phyloP scores from a whole-genome alignment of 768 basidiomycete genomes.

The Cystofilobasidium capitatum region DNA sequence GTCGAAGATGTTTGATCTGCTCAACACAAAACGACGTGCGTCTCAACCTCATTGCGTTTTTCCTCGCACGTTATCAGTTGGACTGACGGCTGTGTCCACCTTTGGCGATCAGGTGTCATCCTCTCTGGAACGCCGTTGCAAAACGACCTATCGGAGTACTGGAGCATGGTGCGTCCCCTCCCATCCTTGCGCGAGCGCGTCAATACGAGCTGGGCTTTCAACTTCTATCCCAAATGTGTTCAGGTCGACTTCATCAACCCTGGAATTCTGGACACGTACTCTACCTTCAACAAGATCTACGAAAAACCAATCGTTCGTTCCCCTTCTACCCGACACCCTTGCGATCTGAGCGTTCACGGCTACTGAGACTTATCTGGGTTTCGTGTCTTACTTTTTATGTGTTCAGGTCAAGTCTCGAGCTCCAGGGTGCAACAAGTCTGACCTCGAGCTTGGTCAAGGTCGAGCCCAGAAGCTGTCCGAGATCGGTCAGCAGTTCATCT shows the following conservation, averaged over 20 bases:
- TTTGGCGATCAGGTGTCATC: conserved; percentile 37
- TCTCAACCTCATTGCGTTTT: not conserved
- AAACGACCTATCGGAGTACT: conserved; percentile 90
- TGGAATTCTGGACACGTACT: conserved; percentile 54
- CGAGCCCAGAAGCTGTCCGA: conserved; percentile 65
- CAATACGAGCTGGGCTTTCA: not conserved
- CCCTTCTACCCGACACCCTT: no score
- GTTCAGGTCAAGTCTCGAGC: conserved; percentile 63
- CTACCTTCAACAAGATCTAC: conserved; percentile 51
- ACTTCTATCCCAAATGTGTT: not conserved
- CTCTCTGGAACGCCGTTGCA: conserved; percentile 95
- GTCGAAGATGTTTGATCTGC: conserved; percentile 66
- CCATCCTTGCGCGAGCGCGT: not conserved
- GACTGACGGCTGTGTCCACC: not conserved
- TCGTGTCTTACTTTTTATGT: no score
- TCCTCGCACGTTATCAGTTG: no score
- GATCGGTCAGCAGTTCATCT: conserved; percentile 77
- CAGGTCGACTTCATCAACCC: conserved; percentile 81
- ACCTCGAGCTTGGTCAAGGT: conserved; percentile 66
- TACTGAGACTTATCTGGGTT: no score
- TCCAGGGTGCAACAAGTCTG: conserved; percentile 60
- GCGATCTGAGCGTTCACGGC: no score
- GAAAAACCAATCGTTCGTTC: conserved; percentile 59
- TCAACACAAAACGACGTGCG: conserved; percentile 59
- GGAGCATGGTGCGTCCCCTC: conserved; percentile 65